phyloP scores from a whole-genome alignment of 192 early-diverging fungal genomes.

The Rhizophlyctis rosea region DNA sequence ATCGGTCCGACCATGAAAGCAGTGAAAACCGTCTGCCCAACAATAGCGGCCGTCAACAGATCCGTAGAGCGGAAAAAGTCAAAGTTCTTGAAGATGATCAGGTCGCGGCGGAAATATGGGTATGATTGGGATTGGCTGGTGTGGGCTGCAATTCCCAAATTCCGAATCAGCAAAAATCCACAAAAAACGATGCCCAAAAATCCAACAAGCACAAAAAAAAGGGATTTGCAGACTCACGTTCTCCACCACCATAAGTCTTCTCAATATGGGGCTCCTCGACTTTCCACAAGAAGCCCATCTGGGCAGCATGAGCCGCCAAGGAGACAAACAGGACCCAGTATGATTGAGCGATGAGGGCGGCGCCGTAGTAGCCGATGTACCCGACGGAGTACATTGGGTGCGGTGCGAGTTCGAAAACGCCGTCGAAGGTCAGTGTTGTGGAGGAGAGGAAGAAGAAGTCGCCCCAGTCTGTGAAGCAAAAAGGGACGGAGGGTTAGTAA shows the following conservation, averaged over 20 bases:
- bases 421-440: conserved; percentile 74
- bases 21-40: conserved; percentile 68
- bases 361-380: conserved; percentile 93
- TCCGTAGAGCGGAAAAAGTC: conserved; percentile 85
- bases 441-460: conserved; percentile 97
- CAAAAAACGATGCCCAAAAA: too few relatives aligned
- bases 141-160: too few relatives aligned
- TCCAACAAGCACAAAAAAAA: too few relatives aligned
- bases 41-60: conserved; percentile 71
- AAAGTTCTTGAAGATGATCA: conserved; percentile 88
- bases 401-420: conserved; percentile 94
- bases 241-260: conserved; percentile 70
- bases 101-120: conserved; percentile 80
- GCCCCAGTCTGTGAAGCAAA: conserved; percentile 99
- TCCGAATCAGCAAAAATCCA: too few relatives aligned
- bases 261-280: conserved; percentile 91
- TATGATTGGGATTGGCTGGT: too few relatives aligned
- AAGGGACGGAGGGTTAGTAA: conserved; percentile 8
- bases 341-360: conserved; percentile 85
- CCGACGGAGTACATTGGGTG: conserved; percentile 99
- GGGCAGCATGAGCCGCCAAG: conserved; percentile 80
- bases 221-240: too few relatives aligned
- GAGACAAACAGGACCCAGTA: conserved; percentile 89
- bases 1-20: conserved; percentile 55
- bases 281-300: conserved; percentile 83